These are phyloP conservation scores for Diaporthe helianthi DNA, from an alignment of 2,329 filamentous ascomycete species.

Conservation along the genomic window DNA sequence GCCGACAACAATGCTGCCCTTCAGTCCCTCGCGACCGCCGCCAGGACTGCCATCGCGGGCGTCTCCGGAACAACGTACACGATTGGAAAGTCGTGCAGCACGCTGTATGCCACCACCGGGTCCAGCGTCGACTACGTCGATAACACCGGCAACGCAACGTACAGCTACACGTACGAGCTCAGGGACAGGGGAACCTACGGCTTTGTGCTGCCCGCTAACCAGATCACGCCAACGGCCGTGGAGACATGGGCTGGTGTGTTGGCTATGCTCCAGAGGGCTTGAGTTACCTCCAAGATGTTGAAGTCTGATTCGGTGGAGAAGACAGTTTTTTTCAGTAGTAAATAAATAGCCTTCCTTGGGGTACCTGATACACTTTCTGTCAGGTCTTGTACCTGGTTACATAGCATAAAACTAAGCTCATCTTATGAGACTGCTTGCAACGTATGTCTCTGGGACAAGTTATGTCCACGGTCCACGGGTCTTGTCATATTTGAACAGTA, in stretches of 20 bases:
- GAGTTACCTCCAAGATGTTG: fast-evolving
- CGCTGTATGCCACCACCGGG: constrained; percentile 47
- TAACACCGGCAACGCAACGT: constrained; percentile 41
- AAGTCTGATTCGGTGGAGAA: too few relatives aligned
- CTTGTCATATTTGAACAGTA: too few relatives aligned
- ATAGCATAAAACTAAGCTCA: too few relatives aligned
- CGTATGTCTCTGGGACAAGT: too few relatives aligned
- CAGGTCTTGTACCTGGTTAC: too few relatives aligned
- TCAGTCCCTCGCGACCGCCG: neutral
- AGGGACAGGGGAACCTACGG: constrained; percentile 44
- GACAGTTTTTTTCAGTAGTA: too few relatives aligned
- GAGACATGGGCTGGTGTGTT: constrained; percentile 45
- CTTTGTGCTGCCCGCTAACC: constrained; percentile 47
- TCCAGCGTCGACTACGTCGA: constrained; percentile 42
- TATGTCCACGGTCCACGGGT: too few relatives aligned
- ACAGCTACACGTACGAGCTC: constrained; percentile 50
- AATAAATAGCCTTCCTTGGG: too few relatives aligned
- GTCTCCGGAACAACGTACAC: constrained; percentile 46
- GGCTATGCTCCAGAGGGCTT: constrained; percentile 9
- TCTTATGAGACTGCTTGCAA: too few relatives aligned
- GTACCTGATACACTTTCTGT: too few relatives aligned
- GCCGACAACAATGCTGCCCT: constrained; percentile 10
- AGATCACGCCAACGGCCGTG: constrained; percentile 46
- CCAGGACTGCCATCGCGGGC: constrained; percentile 41
- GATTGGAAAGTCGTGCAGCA: constrained; percentile 47